Evolutionary conservation across 306 rosid genomes (phyloP), one percentile per base, ranked within the genome.

Genomic region (Malus sylvestris): DNA sequence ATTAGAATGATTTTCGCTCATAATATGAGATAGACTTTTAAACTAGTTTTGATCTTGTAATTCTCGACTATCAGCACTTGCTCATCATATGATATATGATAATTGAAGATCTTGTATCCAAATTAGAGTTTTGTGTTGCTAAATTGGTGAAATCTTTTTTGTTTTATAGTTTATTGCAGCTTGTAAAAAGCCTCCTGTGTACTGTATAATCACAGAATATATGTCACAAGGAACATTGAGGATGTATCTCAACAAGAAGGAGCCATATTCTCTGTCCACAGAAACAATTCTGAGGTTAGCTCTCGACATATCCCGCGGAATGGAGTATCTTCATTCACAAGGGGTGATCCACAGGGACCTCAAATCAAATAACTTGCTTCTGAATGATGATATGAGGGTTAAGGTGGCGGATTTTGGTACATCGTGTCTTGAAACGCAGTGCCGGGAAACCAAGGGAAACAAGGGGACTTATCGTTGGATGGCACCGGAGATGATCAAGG

Each of bases 401-500:
- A 94, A 94, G 81, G 98, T 94, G 68, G 98, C 96, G 13, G 98
- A 94, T 85, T 94, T 94, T 19, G 98, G 98, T 45, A 94, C 98
- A 38, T 91, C 98, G 0, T 94, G 98, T 80, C 98, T 94, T 18
- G 98, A 94, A 76, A 91, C 98, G 2, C 90, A 90, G 71, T 90
- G 97, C 69, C 86, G 58, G 25, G 98, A 91, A 79, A 88, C 96
- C n/a, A 94, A 94, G 71, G 98, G 98, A 75, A 94, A 94, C 89
- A 94, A 82, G 93, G 98, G 98, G 71, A 94, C 98, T 15, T 94
- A 94, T 69, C 96, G 97, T 59, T 94, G 98, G 98, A 91, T 90
- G 98, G 98, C 98, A 22, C 98, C 98, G 0, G 98, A 94, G 88
- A 94, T 94, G 98, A 83, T 94, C 64, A 91, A 88, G 88, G 98